Conservation (phyloP, 768 basidiomycete species). For the Boletus barrowsii region DNA sequence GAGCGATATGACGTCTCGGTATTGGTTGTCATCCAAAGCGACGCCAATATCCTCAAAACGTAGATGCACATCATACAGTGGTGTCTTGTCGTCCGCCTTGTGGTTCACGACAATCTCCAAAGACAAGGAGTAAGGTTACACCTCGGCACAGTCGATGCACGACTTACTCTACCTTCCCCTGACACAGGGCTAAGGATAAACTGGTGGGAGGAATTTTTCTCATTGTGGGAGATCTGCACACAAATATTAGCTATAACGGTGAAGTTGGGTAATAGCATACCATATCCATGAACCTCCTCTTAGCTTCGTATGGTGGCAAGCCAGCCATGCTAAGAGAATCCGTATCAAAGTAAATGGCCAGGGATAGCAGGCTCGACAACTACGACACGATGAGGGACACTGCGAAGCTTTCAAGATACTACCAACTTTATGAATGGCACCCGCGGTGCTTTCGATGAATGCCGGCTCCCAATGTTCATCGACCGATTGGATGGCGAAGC, state of each 20-base stretch:
- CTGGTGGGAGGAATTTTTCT: constrained; percentile 58
- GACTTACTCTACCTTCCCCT: constrained; percentile 81
- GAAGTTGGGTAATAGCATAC: constrained; percentile 35
- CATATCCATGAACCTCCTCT: constrained; percentile 72
- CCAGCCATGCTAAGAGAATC: constrained; percentile 80
- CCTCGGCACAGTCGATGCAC: neutral
- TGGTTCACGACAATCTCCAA: constrained; percentile 78
- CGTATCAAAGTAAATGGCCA: constrained; percentile 94
- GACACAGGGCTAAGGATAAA: constrained; percentile 95
- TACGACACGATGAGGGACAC: constrained; percentile 29
- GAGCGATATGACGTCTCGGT: constrained; percentile 87
- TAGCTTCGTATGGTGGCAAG: constrained; percentile 57
- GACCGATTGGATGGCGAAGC: constrained; percentile 87
- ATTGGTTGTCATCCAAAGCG: constrained; percentile 89
- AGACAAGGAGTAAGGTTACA: constrained; percentile 1
- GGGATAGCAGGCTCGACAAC: constrained; percentile 82
- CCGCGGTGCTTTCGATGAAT: constrained; percentile 87
- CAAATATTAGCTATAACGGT: neutral
- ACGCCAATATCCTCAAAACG: constrained; percentile 93
- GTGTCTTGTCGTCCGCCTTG: constrained; percentile 65
- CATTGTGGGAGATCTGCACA: constrained; percentile 50
- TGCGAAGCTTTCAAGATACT: neutral
- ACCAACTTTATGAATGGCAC: constrained; percentile 84
- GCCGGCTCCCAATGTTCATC: constrained; percentile 84
- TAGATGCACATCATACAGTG: constrained; percentile 84